Base-by-base conservation (phyloP, 2,329 filamentous ascomycete genomes). In the Penicillium hordei region DNA sequence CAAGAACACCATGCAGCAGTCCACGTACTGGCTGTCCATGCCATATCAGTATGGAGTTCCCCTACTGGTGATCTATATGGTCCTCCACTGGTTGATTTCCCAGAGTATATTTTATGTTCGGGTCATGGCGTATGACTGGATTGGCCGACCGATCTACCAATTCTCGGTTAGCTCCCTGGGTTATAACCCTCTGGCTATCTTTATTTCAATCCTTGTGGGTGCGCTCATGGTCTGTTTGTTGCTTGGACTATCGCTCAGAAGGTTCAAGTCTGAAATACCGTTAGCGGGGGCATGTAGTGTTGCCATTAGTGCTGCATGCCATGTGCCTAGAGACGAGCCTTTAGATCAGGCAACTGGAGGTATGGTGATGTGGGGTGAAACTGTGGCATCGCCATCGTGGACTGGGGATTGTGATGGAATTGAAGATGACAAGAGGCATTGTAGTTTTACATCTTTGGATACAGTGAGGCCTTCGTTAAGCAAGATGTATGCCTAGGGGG, bases 31-130 rank as follows among this genome's bases (percentile, higher is more conserved):
- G 55, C 74, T 82, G 4, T 73, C 72, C 3, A 63, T 83, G 0
- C 79, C 79, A 0, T 74, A 66, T 29, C 55, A 48, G 17, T 70
- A 70, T 27, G 50, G 54, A 3, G 19, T 63, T 1, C 77, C 79
- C 0, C 60, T 81, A 0, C 63, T 75, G 3, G 51, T 65, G 0
- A 55, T 63, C 0, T 74, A 68, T 2, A 69, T 65, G 0, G 1
- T 76, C 0, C 65, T 82, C 38, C 79, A 82, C 58, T 82, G 78
- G 78, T 65, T 82, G 7, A 62, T 79, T 4, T 82, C 79, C 0
- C 76, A 80, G 60, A 74, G 75, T 40, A 56, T 80, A 2, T 82
- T 78, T 60, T 62, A 80, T 3, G 72, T 76, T 0, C 61, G 71
- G 1, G 67, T 76, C n/a, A 59, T 59, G 0, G 49, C 55, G 2